A percentile compares a stretch with the other conserved stretches of the same genome.
phyloP scores from a whole-genome alignment of 768 basidiomycete genomes.

The Mycena sanguinolenta region DNA sequence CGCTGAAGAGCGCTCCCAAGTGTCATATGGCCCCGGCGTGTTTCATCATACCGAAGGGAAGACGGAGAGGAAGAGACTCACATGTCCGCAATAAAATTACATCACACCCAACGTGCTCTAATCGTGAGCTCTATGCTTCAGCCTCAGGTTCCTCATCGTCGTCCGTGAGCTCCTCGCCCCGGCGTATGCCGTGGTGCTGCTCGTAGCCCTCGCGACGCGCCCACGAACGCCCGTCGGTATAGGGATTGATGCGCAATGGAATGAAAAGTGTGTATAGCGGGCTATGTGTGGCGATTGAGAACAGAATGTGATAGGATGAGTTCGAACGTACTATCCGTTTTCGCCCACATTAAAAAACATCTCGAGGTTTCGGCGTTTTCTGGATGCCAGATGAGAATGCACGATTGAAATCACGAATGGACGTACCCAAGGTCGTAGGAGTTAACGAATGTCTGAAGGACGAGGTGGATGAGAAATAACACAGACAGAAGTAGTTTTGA shows the following conservation, averaged over 20 bases:
- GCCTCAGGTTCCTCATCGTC: constrained; percentile 68
- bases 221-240: constrained; percentile 89
- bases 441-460: constrained; percentile 82
- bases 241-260: constrained; percentile 84
- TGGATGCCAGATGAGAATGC: constrained; percentile 42
- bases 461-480: neutral
- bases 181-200: constrained; percentile 69
- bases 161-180: constrained; percentile 90
- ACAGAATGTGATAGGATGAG: too few relatives aligned
- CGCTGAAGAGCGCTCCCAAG: constrained; percentile 49
- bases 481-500: neutral
- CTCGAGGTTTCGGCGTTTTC: constrained; percentile 73
- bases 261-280: constrained; percentile 84
- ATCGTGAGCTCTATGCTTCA: neutral
- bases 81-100: neutral
- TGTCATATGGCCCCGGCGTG: constrained; percentile 91
- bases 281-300: constrained; percentile 54
- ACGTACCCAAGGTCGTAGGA: constrained; percentile 90
- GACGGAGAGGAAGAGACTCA: constrained; percentile 26
- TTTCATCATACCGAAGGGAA: constrained; percentile 64
- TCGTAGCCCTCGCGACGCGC: constrained; percentile 76
- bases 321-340: constrained; percentile 81
- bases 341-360: constrained; percentile 91
- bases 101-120: neutral
- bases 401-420: too few relatives aligned